Evolutionary conservation across 305 asterid species (phyloP).

Genomic region (Coffea humblotiana): DNA sequence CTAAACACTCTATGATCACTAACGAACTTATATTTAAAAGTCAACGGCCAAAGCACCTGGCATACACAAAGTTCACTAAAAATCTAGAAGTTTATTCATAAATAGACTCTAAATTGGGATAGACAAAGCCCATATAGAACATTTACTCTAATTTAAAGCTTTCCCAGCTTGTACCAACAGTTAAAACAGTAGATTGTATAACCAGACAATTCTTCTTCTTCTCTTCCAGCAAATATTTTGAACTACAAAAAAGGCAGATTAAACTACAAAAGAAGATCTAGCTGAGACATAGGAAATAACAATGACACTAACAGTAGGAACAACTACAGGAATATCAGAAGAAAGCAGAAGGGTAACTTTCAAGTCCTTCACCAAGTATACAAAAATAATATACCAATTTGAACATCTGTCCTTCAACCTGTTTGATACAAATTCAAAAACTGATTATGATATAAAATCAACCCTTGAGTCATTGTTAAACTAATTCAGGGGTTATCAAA

Average conservation of each 20-base stretch:
- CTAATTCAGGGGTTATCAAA: constrained; percentile 18
- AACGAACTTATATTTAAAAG: neutral
- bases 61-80: too few relatives aligned
- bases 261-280: neutral
- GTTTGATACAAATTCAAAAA: neutral
- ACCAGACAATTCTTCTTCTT: neutral
- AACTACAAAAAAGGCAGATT: neutral
- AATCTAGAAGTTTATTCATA: too few relatives aligned
- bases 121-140: neutral
- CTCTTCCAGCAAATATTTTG: neutral
- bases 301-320: neutral
- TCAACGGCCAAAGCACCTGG: constrained; percentile 10
- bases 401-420: neutral
- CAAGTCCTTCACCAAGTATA: neutral
- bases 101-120: neutral
- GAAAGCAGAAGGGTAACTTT: neutral
- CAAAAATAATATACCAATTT: neutral
- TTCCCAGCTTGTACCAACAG: neutral
- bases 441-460: neutral
- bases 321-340: neutral
- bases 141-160: neutral
- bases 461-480: constrained; percentile 11
- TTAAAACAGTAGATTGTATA: neutral
- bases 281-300: neutral
- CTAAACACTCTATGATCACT: constrained; percentile 5